phyloP scores from a whole-genome alignment of 176 grass and related monocot genomes.

The Leersia perrieri region DNA sequence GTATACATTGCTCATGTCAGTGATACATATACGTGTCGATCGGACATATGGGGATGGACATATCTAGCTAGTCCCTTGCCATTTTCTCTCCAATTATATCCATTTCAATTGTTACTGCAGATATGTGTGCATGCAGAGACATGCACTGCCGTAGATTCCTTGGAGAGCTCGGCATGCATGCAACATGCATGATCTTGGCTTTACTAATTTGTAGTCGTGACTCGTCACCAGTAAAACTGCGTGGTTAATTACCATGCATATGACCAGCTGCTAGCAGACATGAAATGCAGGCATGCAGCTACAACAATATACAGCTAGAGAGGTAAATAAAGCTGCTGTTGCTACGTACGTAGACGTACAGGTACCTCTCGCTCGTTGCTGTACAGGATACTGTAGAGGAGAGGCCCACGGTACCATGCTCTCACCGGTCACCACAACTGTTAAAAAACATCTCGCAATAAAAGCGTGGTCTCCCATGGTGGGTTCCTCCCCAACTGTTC shows the following conservation, averaged over 20 bases:
- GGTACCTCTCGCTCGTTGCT: neutral
- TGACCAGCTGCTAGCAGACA: neutral
- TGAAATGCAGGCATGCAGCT: conserved; percentile 11
- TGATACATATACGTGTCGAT: too few species aligned
- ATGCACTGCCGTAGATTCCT: neutral
- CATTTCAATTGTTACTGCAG: neutral
- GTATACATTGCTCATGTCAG: too few species aligned
- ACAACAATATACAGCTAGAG: neutral
- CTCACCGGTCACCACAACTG: neutral
- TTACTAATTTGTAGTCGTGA: neutral
- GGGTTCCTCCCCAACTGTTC: conserved; percentile 5
- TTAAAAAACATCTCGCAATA: neutral
- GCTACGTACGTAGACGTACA: neutral
- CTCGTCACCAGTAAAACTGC: neutral
- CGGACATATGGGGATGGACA: neutral
- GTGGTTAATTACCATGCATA: neutral
- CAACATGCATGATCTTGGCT: neutral
- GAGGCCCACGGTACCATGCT: neutral
- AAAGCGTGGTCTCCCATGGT: neutral
- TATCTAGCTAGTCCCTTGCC: neutral
- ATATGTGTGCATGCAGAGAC: neutral
- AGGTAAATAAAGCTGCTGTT: neutral
- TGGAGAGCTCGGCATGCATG: conserved; percentile 5
- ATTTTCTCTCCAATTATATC: neutral
- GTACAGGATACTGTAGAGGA: neutral